Conservation (phyloP, 331 rosid species). For the Cydonia oblonga region DNA sequence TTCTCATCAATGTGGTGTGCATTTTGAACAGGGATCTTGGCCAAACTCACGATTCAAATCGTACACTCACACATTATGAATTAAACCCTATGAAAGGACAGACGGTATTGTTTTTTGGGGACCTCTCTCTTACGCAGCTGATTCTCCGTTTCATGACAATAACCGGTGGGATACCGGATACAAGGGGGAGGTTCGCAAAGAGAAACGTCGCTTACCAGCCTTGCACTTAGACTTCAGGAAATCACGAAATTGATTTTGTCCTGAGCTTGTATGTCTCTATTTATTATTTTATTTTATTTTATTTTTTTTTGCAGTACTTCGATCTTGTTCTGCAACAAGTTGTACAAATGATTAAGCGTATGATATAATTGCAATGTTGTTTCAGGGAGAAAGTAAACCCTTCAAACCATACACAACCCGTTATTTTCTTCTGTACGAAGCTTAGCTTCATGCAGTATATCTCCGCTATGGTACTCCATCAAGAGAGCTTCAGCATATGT, state of each 20-base stretch:
- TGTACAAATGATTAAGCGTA: neutral
- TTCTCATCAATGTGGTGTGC: neutral
- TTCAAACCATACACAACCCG: slow-evolving; percentile 34
- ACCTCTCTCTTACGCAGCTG: slow-evolving; percentile 43
- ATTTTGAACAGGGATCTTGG: slow-evolving; percentile 44
- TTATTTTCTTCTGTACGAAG: slow-evolving; percentile 24
- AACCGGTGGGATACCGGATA: slow-evolving; percentile 28
- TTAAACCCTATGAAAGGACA: slow-evolving; percentile 35
- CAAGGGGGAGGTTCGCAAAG: slow-evolving; percentile 44
- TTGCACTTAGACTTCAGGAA: slow-evolving; percentile 41
- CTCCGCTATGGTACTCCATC: slow-evolving; percentile 47
- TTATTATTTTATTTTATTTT: too few relatives aligned
- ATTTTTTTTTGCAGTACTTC: too few relatives aligned
- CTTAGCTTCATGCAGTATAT: slow-evolving; percentile 19
- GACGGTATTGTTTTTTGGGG: slow-evolving; percentile 36
- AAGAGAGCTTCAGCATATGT: slow-evolving; percentile 41
- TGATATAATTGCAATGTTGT: neutral
- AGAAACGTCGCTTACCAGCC: slow-evolving; percentile 49
- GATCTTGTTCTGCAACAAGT: too few relatives aligned
- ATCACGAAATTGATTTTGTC: slow-evolving; percentile 39
- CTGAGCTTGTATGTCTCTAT: neutral
- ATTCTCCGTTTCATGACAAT: slow-evolving; percentile 42
- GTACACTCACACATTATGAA: slow-evolving; percentile 40
- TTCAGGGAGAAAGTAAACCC: slow-evolving; percentile 32
- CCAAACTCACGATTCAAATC: slow-evolving; percentile 38